A percentile compares a stretch with the other conserved stretches of the same genome.
Evolutionary conservation across 2,329 filamentous ascomycete genomes (phyloP).

Genomic region (Colletotrichum endophyticum): DNA sequence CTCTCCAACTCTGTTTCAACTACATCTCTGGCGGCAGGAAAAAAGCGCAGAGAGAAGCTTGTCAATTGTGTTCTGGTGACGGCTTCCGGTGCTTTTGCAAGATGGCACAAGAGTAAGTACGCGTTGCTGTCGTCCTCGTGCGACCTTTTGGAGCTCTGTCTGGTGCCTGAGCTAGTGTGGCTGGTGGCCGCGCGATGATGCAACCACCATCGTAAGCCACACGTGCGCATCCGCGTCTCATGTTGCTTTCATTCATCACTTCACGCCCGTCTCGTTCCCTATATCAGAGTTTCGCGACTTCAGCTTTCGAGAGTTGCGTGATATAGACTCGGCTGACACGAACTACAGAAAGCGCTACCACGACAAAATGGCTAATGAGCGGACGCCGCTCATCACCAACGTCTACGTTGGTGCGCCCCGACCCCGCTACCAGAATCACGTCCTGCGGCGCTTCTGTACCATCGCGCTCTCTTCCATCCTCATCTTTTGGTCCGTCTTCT

Average conservation of each 20-base stretch:
- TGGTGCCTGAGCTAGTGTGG: conserved; percentile 9
- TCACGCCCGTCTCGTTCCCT: background rate
- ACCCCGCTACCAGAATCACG: conserved; percentile 63
- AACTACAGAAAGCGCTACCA: conserved; percentile 6
- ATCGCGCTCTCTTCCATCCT: conserved; percentile 62
- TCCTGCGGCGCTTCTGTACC: conserved; percentile 70
- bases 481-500: conserved; percentile 53
- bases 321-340: background rate
- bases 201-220: conserved; percentile 15
- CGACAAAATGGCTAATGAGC: conserved; percentile 54
- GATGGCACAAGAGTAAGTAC: conserved; percentile 19
- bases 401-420: conserved; percentile 59
- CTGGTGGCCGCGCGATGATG: conserved; percentile 16
- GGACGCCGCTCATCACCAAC: conserved; percentile 70
- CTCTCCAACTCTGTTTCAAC: conserved; percentile 17
- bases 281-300: background rate
- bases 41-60: background rate
- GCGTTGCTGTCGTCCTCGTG: background rate
- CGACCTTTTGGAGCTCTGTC: background rate
- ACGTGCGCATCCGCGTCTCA: conserved; percentile 5
- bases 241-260: background rate
- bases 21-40: background rate
- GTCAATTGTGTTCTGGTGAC: background rate
- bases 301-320: background rate
- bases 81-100: background rate